Percentiles rank a stretch among this genome's conserved stretches.
phyloP scores from a whole-genome alignment of 2,329 filamentous ascomycete genomes.

The Xylaria sp. region DNA sequence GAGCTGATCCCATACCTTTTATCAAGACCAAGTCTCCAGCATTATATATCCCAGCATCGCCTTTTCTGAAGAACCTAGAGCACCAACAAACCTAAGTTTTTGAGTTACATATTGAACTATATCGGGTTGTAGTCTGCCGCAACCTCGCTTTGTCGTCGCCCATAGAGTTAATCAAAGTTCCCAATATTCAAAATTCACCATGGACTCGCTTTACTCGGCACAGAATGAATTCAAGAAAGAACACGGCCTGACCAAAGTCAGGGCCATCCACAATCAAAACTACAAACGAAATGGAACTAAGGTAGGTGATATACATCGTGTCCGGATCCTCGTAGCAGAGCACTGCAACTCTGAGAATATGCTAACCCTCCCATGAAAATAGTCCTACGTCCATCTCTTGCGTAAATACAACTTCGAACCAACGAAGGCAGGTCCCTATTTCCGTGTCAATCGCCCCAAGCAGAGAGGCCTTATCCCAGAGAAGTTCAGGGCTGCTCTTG shows the following conservation, averaged over 20 bases:
- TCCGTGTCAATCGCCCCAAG: conserved; percentile 58
- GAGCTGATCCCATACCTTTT: not conserved
- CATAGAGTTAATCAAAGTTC: conserved; percentile 7
- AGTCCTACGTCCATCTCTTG: conserved; percentile 68
- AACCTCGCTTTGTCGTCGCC: not conserved
- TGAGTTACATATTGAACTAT: not conserved
- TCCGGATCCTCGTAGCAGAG: not conserved
- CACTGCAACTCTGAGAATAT: not conserved
- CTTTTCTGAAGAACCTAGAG: conserved; percentile 16
- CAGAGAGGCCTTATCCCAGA: conserved; percentile 58
- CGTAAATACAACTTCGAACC: conserved; percentile 72
- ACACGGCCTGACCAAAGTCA: conserved; percentile 57
- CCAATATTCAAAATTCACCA: conserved; percentile 38
- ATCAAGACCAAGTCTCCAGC: not conserved
- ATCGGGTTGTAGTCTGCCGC: not conserved
- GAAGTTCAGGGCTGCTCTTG: conserved; percentile 57
- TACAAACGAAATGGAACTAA: conserved; percentile 69
- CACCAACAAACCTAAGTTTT: not conserved
- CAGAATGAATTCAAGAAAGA: conserved; percentile 52
- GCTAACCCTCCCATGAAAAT: not conserved
- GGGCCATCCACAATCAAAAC: conserved; percentile 65
- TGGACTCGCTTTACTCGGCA: conserved; percentile 50
- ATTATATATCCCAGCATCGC: conserved; percentile 2
- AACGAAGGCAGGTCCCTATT: conserved; percentile 71
- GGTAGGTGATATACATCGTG: conserved; percentile 12